A percentile compares a stretch with the other conserved stretches of the same genome.
Conservation (phyloP, 176 grass and related monocot genomes). For the Ananas comosus region DNA sequence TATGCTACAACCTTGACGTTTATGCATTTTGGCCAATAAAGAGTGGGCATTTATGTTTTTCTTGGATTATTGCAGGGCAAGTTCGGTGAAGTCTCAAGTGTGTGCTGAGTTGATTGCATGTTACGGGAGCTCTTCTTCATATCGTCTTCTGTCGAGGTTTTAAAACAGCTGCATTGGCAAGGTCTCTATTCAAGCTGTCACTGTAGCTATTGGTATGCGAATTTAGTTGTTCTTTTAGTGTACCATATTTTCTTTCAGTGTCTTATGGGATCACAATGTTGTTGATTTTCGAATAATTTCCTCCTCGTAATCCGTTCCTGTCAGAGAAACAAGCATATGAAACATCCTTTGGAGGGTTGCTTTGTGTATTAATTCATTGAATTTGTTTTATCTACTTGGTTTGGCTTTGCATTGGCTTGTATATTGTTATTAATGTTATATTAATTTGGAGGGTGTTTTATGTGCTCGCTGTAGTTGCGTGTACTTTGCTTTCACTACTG, state of each 20-base stretch:
- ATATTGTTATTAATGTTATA: too few species aligned
- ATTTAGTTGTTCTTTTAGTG: not conserved
- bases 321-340: too few species aligned
- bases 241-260: not conserved
- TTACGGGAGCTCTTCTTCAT: constrained; percentile 12
- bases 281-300: not conserved
- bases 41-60: constrained; percentile 2
- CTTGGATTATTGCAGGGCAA: constrained; percentile 35
- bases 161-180: constrained; percentile 14
- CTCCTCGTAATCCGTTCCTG: too few species aligned
- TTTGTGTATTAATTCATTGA: too few species aligned
- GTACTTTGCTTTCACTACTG: too few species aligned
- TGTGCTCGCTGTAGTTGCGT: too few species aligned
- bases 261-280: not conserved
- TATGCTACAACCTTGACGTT: not conserved
- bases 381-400: too few species aligned
- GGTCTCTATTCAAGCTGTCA: not conserved
- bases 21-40: constrained; percentile 1
- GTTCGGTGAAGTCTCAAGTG: constrained; percentile 9
- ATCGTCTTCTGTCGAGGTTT: constrained; percentile 48
- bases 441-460: too few species aligned
- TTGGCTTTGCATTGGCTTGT: too few species aligned
- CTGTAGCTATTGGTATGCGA: not conserved
- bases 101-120: constrained; percentile 39
- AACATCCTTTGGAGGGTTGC: too few species aligned